Conservation (phyloP, 306 rosid genomes). For the Acacia confusa region DNA sequence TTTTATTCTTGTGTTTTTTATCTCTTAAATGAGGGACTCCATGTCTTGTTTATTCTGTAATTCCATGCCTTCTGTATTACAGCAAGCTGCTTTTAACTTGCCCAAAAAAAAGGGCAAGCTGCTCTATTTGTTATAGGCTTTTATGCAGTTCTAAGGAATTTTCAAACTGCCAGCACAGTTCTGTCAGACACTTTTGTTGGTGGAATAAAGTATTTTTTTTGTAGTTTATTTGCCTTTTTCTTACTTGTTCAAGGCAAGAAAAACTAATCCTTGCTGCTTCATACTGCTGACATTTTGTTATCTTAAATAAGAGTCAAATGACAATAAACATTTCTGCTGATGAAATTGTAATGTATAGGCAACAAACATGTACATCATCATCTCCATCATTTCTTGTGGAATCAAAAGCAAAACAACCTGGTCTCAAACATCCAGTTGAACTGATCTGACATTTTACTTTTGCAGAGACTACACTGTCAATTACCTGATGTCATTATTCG, state of each 20-base stretch:
- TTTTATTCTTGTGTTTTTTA: not conserved
- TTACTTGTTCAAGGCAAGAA: slow-evolving; percentile 15
- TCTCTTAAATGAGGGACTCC: not conserved
- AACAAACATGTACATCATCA: too few relatives aligned
- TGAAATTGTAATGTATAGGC: too few relatives aligned
- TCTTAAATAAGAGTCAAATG: too few relatives aligned
- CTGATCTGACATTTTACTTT: too few relatives aligned
- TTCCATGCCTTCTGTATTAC: not conserved
- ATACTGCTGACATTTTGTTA: slow-evolving; percentile 22
- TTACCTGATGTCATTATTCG: slow-evolving; percentile 68
- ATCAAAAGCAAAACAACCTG: too few relatives aligned
- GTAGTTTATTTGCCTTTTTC: slow-evolving; percentile 25
- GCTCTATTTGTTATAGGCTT: slow-evolving; percentile 17
- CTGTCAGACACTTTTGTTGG: slow-evolving; percentile 94
- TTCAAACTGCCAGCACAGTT: slow-evolving; percentile 65
- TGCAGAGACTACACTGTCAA: slow-evolving; percentile 84
- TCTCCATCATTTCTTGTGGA: too few relatives aligned
- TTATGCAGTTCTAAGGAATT: slow-evolving; percentile 62
- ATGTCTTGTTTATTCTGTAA: not conserved
- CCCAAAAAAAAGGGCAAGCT: not conserved
- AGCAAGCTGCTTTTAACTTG: not conserved
- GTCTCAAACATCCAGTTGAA: too few relatives aligned
- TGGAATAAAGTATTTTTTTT: slow-evolving; percentile 88
- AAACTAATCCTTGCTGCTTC: slow-evolving; percentile 7
- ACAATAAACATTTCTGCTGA: too few relatives aligned